phyloP scores from a whole-genome alignment of 2,329 filamentous ascomycete species.

The Xylariaceae sp. region DNA sequence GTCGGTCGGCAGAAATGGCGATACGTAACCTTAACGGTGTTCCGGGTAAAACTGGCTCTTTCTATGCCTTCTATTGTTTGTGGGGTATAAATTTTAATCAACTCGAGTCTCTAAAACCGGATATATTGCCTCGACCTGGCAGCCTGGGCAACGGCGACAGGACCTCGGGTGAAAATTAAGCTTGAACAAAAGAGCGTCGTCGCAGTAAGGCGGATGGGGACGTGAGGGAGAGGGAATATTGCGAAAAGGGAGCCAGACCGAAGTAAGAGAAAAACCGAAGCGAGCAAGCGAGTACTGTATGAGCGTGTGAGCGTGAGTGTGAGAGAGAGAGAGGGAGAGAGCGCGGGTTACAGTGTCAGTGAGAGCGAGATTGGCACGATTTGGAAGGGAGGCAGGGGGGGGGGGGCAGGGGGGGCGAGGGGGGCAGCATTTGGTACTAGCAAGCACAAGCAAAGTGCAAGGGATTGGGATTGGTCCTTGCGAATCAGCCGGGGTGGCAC shows the following conservation, averaged over 20 bases:
- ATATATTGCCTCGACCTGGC: neutral
- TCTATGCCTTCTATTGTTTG: neutral
- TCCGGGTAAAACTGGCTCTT: neutral
- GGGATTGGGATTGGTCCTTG: constrained; percentile 25
- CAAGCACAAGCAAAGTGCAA: constrained; percentile 13
- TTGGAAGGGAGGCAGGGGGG: too few species aligned
- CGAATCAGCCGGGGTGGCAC: constrained; percentile 26
- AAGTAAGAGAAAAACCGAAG: neutral
- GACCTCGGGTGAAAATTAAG: neutral
- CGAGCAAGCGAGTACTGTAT: neutral
- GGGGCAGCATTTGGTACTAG: constrained; percentile 12
- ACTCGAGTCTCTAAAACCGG: neutral
- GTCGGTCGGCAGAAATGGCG: neutral
- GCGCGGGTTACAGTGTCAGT: constrained; percentile 1
- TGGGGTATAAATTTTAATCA: neutral
- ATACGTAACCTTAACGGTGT: neutral
- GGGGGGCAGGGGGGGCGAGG: too few species aligned
- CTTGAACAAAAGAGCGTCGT: neutral
- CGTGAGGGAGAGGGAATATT: neutral
- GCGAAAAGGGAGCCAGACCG: neutral
- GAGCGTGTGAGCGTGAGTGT: constrained; percentile 13
- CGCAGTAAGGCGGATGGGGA: neutral
- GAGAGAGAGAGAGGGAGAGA: neutral
- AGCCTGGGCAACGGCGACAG: neutral
- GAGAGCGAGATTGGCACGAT: constrained; percentile 20